Percentiles rank a stretch among this genome's conserved stretches.
Evolutionary conservation across 768 basidiomycete species (phyloP).

Genomic region (Kwoniella sp.): DNA sequence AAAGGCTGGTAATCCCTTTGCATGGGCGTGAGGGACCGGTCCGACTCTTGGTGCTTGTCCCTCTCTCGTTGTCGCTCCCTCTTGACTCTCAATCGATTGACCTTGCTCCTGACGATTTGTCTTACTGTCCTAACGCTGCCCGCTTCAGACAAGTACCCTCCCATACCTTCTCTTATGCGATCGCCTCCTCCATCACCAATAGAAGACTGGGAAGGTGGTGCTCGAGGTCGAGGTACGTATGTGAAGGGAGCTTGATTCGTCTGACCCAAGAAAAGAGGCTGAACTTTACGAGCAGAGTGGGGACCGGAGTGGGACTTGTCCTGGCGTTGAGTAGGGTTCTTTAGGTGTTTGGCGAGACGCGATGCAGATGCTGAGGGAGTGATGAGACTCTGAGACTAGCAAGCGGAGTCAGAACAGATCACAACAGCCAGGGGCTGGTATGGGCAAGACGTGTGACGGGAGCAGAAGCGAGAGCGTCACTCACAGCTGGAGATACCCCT

Average conservation of each 20-base stretch:
- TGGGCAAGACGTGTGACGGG: no score
- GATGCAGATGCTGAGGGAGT: constrained; percentile 19
- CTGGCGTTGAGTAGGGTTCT: neutral
- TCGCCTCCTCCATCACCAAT: constrained; percentile 10
- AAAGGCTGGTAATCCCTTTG: constrained; percentile 13
- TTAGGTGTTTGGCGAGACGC: neutral
- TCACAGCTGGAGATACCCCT: constrained; percentile 4
- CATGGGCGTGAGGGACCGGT: constrained; percentile 13
- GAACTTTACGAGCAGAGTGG: neutral
- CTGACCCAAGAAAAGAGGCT: constrained; percentile 30
- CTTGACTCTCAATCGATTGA: constrained; percentile 5
- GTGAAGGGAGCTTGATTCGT: constrained; percentile 39
- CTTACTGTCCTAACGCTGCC: constrained; percentile 19
- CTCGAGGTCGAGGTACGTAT: constrained; percentile 16
- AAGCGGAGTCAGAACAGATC: neutral
- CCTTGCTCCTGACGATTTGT: constrained; percentile 8
- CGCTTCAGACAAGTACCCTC: constrained; percentile 26
- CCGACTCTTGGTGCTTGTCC: neutral
- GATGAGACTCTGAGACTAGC: constrained; percentile 9
- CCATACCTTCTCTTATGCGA: neutral
- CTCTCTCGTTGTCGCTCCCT: neutral
- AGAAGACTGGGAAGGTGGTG: constrained; percentile 12
- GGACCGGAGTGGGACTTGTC: neutral
- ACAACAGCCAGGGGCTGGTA: neutral
- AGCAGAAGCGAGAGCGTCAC: neutral